Base-by-base conservation (phyloP, 164 flowering plant genomes). In the Umbilicus rupestris region DNA sequence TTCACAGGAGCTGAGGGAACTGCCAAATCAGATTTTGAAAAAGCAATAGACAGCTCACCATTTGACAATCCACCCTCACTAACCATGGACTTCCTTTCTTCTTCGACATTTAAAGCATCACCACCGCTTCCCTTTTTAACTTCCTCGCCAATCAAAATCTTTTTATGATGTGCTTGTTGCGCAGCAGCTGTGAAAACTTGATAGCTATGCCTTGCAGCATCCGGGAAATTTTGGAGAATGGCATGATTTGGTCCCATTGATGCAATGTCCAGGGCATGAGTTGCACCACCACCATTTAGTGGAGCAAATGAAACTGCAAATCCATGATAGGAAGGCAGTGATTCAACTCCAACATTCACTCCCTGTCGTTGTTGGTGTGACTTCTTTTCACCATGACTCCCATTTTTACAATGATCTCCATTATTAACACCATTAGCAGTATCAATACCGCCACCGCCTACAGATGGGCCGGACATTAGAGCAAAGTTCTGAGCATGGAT, bases 291-390 rank as follows among this genome's bases (percentile, higher is more conserved):
- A 46, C 88, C 87, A 76, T 77, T 82, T 3, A 81, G 70, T 19
- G 88, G 69, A 30, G 87, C 83, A 72, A 89, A 89, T 14, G 97
- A 80, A 96, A 94, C 80, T 1, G 95, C 88, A 78, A 87, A 87
- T 37, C 92, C 74, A 66, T 82, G 33, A 55, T 55, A 93, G 62
- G 94, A 76, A 4, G 86, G 72, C 22, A 77, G 29, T n/a, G 88
- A 67, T 20, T 90, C 97, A 58, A 77, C 73, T 39, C 85, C 88
- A 52, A 81, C 74, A 76, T 85, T 90, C 28, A 82, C 37, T 28
- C 76, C 74, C 65, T 75, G 88, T 60, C 67, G 74, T 22, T 35
- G 67, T 33, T 67, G 77, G n/a, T 66, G 62, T 35, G 47, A 83
- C 73, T 80, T 81, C 81, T 79, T 81, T 28, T 83, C 87, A 45